phyloP scores from a whole-genome alignment of 2,329 filamentous ascomycete genomes.

The Pleochaeta shiraiana region DNA sequence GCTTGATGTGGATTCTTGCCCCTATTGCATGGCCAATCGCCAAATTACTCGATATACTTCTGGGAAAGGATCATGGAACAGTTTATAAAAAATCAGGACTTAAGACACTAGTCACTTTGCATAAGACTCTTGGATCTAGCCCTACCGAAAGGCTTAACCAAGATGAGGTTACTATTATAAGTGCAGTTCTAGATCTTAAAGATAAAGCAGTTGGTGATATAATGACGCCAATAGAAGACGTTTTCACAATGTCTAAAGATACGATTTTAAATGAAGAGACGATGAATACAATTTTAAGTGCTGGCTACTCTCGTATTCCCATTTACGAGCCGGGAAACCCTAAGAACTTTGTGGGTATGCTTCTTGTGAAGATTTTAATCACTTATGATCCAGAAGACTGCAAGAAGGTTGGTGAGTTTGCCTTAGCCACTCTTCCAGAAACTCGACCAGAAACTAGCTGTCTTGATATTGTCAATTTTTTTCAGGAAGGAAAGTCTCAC shows the following conservation, averaged over 20 bases:
- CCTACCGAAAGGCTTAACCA: slow-evolving; percentile 76
- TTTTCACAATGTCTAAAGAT: slow-evolving; percentile 92
- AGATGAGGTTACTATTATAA: slow-evolving; percentile 98
- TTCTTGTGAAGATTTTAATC: slow-evolving; percentile 95
- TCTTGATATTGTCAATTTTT: slow-evolving; percentile 97
- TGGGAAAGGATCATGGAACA: slow-evolving; percentile 89
- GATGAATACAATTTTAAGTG: slow-evolving; percentile 83
- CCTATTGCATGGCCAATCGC: slow-evolving; percentile 88
- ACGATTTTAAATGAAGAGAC: slow-evolving; percentile 81
- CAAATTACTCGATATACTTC: slow-evolving; percentile 78
- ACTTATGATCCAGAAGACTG: slow-evolving; percentile 94
- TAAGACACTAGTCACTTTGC: slow-evolving; percentile 87
- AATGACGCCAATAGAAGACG: slow-evolving; percentile 97
- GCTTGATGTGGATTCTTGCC: slow-evolving; percentile 79
- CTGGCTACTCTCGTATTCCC: slow-evolving; percentile 89
- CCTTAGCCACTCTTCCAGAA: slow-evolving; percentile 82
- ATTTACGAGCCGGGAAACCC: slow-evolving; percentile 72
- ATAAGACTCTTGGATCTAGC: slow-evolving; percentile 73
- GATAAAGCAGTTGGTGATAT: slow-evolving; percentile 87
- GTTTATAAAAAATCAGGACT: slow-evolving; percentile 96
- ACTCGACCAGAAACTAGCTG: slow-evolving; percentile 92
- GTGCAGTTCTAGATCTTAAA: slow-evolving; percentile 86
- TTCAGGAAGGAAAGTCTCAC: slow-evolving; percentile 97
- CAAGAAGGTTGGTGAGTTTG: slow-evolving; percentile 71
- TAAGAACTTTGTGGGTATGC: slow-evolving; percentile 88